Evolutionary conservation across 257 asterid genomes (phyloP), one percentile per base, ranked within the genome.

Genomic region (Fraxinus excelsior): DNA sequence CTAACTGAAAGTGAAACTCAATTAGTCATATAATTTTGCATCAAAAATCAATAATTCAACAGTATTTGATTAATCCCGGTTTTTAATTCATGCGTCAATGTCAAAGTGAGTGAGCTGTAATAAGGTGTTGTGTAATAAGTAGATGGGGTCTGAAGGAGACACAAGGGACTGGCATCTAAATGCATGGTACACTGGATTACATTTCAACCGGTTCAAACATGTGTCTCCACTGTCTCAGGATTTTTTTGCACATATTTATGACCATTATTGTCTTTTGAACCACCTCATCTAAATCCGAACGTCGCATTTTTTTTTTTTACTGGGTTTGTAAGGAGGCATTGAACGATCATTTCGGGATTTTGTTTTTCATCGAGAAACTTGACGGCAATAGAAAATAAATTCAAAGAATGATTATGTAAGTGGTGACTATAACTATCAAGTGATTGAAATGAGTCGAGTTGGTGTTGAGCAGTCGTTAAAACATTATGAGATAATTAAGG

Each of bases 111-210:
- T 80, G 80, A 49, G 81, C 65, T 74, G 85, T 74, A 40, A 68
- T 62, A 32, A 72, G 28, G 67, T 25, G 65, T 12, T 71, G 32
- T 19, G 71, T 46, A 86, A 81, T 87, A 84, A 83, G 87, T 82
- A 72, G 13, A 85, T 82, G 84, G 86, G 87, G 86, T 81, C 90
- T 76, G 25, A 80, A 74, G 72, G 77, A 86, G 83, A 81, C 86
- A 81, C 11, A 28, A 71, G 58, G 75, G 34, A 62, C 72, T 80
- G 78, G 72, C 58, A 71, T 76, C 58, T 85, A 79, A 85, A 85
- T 85, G 84, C 88, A 14, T 67, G 28, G 64, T 73, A 66, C 71
- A 79, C 81, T 79, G 38, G 70, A 77, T 80, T 73, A 38, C 72
- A 71, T 73, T 74, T 84, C 73, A 10, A 64, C 74, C 26, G 74